Evolutionary conservation across 768 basidiomycete genomes (phyloP).

Genomic region (Cubamyces sp.): DNA sequence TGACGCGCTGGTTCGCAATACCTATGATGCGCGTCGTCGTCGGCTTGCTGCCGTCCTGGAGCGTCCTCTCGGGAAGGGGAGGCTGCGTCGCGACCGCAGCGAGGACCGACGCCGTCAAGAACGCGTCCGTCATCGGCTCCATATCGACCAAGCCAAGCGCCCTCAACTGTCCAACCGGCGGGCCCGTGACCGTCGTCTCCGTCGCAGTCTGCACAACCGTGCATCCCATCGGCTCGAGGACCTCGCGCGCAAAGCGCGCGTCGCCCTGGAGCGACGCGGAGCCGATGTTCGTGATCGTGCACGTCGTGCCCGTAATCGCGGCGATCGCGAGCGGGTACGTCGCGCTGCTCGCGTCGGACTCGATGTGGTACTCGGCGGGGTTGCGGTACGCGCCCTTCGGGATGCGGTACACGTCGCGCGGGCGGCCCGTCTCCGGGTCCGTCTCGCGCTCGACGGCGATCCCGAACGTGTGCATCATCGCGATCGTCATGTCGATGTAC

Average conservation of each 20-base stretch:
- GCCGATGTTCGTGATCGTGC: conserved; percentile 93
- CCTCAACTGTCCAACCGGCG: conserved; percentile 77
- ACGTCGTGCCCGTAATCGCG: conserved; percentile 95
- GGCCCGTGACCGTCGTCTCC: conserved; percentile 91
- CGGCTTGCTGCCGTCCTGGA: conserved; percentile 36
- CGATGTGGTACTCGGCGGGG: conserved; percentile 84
- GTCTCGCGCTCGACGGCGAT: conserved; percentile 69
- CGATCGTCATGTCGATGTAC: conserved; percentile 99
- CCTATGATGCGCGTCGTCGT: conserved; percentile 84
- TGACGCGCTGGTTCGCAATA: conserved; percentile 97
- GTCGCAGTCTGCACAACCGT: conserved; percentile 83
- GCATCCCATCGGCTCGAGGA: conserved; percentile 96
- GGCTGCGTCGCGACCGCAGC: conserved; percentile 74
- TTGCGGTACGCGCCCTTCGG: conserved; percentile 80
- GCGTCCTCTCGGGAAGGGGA: conserved; percentile 52
- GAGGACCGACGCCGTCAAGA: conserved; percentile 91
- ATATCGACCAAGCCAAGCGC: conserved; percentile 91
- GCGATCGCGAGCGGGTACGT: conserved; percentile 98
- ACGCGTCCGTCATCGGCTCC: conserved; percentile 99
- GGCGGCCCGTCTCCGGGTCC: conserved; percentile 61
- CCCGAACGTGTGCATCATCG: conserved; percentile 96
- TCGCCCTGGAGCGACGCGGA: conserved; percentile 94
- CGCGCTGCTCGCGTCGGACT: conserved; percentile 93
- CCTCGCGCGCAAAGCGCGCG: conserved; percentile 91
- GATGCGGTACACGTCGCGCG: conserved; percentile 83